phyloP scores from a whole-genome alignment of 169 alveolate species.

The Cryptosporidium meleagridis region DNA sequence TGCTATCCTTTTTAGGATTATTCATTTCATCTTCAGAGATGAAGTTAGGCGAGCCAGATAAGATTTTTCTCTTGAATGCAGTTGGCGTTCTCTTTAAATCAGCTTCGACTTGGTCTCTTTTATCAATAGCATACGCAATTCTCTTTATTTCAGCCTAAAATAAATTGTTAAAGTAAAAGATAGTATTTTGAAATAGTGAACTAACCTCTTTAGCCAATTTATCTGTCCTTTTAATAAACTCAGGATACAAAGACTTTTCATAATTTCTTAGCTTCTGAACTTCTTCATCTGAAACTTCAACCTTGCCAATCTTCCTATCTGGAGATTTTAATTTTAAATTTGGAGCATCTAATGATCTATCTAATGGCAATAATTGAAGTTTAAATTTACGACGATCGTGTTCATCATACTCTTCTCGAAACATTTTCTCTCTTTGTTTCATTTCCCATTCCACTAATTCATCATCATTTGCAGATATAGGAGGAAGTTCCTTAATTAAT shows the following conservation, averaged over 20 bases:
- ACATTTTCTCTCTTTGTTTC: slow-evolving; percentile 39
- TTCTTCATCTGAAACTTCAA: slow-evolving; percentile 50
- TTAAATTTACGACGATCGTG: slow-evolving; percentile 36
- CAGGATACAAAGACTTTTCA: slow-evolving; percentile 38
- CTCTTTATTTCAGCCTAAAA: slow-evolving; percentile 29
- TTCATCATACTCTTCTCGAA: slow-evolving; percentile 57
- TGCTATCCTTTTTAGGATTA: neutral
- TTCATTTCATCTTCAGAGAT: neutral
- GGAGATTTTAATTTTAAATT: neutral
- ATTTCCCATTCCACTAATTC: slow-evolving; percentile 60
- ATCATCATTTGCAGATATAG: slow-evolving; percentile 61
- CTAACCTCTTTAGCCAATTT: slow-evolving; percentile 29
- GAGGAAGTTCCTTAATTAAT: slow-evolving; percentile 23
- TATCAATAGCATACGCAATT: slow-evolving; percentile 11
- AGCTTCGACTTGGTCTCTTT: slow-evolving; percentile 45
- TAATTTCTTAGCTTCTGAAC: slow-evolving; percentile 21
- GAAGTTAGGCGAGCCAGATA: neutral
- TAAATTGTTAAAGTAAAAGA: neutral
- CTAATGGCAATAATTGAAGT: slow-evolving; percentile 17
- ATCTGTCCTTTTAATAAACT: slow-evolving; percentile 35
- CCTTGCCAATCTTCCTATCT: neutral
- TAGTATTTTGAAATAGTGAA: neutral
- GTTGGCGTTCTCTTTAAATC: slow-evolving; percentile 29
- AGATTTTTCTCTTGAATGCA: slow-evolving; percentile 2
- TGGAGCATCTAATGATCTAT: neutral